Conservation (phyloP, 2,329 filamentous ascomycete genomes). For the Diplocarpon mali region DNA sequence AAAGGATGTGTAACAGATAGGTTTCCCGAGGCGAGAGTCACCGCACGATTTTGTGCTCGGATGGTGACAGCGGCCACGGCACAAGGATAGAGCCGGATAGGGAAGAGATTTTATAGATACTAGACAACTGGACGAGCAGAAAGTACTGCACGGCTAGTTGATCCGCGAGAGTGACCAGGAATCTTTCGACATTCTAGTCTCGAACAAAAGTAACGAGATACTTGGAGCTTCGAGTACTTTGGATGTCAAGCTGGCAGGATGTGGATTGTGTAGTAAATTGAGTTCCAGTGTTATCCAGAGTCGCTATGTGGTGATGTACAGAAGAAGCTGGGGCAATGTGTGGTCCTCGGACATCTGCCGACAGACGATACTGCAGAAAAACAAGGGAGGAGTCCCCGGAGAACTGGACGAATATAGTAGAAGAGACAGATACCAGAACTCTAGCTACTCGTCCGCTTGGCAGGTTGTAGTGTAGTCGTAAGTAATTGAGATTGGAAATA, state of each 20-base stretch:
- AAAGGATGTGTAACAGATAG: conserved; percentile 2
- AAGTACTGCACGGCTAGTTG: too few species aligned
- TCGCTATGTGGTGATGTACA: neutral
- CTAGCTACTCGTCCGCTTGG: neutral
- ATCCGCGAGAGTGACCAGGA: too few species aligned
- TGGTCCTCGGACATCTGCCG: too few species aligned
- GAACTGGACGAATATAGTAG: neutral
- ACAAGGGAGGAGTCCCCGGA: too few species aligned
- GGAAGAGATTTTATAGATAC: neutral
- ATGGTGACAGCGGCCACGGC: conserved; percentile 3
- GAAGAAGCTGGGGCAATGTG: too few species aligned
- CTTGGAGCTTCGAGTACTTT: neutral
- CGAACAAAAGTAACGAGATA: neutral
- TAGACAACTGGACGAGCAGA: too few species aligned
- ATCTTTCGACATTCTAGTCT: neutral
- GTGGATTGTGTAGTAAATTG: neutral
- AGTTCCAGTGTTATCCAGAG: neutral
- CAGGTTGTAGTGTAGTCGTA: neutral
- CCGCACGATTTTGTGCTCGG: neutral
- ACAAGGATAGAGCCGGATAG: neutral
- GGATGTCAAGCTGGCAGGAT: neutral
- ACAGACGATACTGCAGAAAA: too few species aligned
- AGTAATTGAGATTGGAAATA: neutral
- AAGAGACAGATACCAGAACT: neutral
- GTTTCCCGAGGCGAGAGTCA: conserved; percentile 4